Evolutionary conservation across 1,284 basidiomycete genomes (phyloP).

Genomic region (Meripilus lineatus): DNA sequence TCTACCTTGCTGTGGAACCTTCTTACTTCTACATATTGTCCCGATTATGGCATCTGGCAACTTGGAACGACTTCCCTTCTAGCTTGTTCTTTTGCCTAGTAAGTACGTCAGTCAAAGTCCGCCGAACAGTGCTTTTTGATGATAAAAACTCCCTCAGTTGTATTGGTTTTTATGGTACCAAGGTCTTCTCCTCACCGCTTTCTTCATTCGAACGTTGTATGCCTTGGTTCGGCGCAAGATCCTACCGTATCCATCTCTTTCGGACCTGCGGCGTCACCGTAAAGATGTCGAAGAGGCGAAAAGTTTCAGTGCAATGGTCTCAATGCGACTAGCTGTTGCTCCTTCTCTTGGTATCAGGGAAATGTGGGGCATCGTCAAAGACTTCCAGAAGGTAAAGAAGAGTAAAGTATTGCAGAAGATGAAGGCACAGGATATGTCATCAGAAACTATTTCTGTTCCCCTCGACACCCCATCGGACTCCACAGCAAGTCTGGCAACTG

Average conservation of each 20-base stretch:
- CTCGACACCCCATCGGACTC: too few relatives aligned
- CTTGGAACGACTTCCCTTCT: slow-evolving; percentile 45
- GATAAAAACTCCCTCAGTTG: slow-evolving; percentile 28
- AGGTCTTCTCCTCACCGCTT: slow-evolving; percentile 48
- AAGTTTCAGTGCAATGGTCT: slow-evolving; percentile 47
- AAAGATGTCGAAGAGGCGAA: slow-evolving; percentile 43
- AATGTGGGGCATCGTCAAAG: slow-evolving; percentile 22
- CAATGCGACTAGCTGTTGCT: slow-evolving; percentile 39
- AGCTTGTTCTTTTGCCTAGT: slow-evolving; percentile 51
- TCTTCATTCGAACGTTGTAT: slow-evolving; percentile 44
- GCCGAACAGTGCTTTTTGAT: slow-evolving; percentile 9
- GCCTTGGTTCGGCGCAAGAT: slow-evolving; percentile 45
- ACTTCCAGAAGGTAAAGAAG: slow-evolving; percentile 11
- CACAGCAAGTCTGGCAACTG: background rate
- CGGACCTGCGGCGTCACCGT: slow-evolving; percentile 48
- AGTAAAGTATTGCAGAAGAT: slow-evolving; percentile 30
- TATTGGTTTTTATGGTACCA: slow-evolving; percentile 65
- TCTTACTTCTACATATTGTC: slow-evolving; percentile 42
- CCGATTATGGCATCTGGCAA: slow-evolving; percentile 40
- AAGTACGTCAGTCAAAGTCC: slow-evolving; percentile 21
- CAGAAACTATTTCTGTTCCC: background rate
- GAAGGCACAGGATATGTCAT: slow-evolving; percentile 21
- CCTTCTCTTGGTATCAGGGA: slow-evolving; percentile 35
- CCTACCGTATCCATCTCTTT: slow-evolving; percentile 48
- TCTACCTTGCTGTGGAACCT: slow-evolving; percentile 49